These are phyloP conservation scores for Pulveroboletus frians DNA, from an alignment of 768 basidiomycete species.

Conservation along the genomic window DNA sequence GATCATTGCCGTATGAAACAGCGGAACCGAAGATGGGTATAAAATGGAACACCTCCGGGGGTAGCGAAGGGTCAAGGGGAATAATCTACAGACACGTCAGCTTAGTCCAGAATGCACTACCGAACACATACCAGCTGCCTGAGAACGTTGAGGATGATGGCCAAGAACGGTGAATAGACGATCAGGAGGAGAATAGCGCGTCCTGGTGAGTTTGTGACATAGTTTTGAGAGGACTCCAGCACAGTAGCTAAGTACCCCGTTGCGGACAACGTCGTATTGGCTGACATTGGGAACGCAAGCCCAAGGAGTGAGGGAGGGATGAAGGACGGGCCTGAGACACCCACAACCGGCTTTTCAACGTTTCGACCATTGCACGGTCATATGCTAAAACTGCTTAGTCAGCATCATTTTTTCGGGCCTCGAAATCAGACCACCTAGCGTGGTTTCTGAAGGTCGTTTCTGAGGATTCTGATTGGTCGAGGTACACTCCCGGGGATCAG, in stretches of 20 bases:
- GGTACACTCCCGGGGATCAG: no score
- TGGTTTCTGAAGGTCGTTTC: no score
- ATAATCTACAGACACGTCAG: conserved; percentile 43
- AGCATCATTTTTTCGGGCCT: conserved; percentile 4
- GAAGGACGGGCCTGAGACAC: background rate
- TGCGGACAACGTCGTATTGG: conserved; percentile 17
- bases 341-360: conserved; percentile 5
- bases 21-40: conserved; percentile 90
- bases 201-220: conserved; percentile 22
- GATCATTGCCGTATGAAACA: conserved; percentile 85
- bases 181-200: conserved; percentile 37
- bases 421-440: conserved; percentile 16
- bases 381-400: conserved; percentile 19
- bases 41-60: conserved; percentile 91
- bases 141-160: conserved; percentile 67
- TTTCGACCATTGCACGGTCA: background rate
- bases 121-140: conserved; percentile 63
- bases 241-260: conserved; percentile 23
- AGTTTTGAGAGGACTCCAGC: conserved; percentile 15
- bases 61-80: conserved; percentile 65
- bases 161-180: conserved; percentile 64
- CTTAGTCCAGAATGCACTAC: background rate
- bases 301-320: background rate
- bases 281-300: conserved; percentile 22
- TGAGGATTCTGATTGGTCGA: no score